phyloP scores from a whole-genome alignment of 208 protist species.

The Trypanosoma platydactyli region DNA sequence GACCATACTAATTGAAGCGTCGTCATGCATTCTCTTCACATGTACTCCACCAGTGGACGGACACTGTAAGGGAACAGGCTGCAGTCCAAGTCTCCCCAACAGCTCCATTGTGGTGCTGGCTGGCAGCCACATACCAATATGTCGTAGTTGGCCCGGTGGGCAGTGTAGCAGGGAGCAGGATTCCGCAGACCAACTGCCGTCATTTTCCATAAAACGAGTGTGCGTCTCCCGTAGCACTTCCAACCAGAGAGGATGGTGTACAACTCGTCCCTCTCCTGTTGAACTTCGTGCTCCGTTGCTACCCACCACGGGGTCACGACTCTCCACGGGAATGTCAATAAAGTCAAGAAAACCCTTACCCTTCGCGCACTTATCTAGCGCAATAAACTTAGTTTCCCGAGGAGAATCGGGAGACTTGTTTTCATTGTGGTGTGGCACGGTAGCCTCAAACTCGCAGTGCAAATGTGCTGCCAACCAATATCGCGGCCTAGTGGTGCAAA shows the following conservation, averaged over 20 bases:
- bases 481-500: slow-evolving; percentile 50
- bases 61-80: slow-evolving; percentile 44
- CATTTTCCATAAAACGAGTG: slow-evolving; percentile 40
- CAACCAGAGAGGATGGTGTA: slow-evolving; percentile 68
- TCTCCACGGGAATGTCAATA: slow-evolving; percentile 49
- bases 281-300: background rate
- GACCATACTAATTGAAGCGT: background rate
- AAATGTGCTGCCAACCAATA: slow-evolving; percentile 90
- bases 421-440: slow-evolving; percentile 43
- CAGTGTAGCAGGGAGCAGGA: background rate
- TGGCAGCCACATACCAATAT: background rate
- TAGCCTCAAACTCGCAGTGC: slow-evolving; percentile 86
- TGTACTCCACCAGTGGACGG: slow-evolving; percentile 4
- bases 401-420: slow-evolving; percentile 2
- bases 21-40: background rate
- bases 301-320: background rate
- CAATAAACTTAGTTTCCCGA: slow-evolving; percentile 63
- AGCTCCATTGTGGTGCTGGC: slow-evolving; percentile 40
- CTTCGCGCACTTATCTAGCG: slow-evolving; percentile 89
- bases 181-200: slow-evolving; percentile 22
- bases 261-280: slow-evolving; percentile 32
- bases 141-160: slow-evolving; percentile 5
- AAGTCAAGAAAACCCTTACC: slow-evolving; percentile 78
- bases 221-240: slow-evolving; percentile 59
- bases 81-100: slow-evolving; percentile 39